Percentiles rank a stretch among this genome's conserved stretches.
These are phyloP conservation scores for Anacardium occidentale DNA, from an alignment of 345 rosid species.

Conservation along the genomic window DNA sequence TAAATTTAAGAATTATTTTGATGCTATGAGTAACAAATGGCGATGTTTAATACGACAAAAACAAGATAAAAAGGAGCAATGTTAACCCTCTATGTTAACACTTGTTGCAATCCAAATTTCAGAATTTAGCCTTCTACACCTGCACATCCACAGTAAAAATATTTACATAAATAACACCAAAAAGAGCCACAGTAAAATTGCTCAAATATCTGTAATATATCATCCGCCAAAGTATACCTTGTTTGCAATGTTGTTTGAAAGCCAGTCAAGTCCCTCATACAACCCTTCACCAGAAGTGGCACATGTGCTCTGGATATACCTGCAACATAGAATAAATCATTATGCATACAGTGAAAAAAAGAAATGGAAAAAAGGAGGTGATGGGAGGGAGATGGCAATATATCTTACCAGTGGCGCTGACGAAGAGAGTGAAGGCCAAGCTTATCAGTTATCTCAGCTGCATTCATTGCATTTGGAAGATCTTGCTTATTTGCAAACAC, in stretches of 20 bases:
- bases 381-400: not conserved
- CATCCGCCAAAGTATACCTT: constrained; percentile 43
- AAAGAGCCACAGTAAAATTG: not conserved
- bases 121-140: constrained; percentile 35
- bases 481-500: constrained; percentile 86
- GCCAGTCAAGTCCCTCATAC: constrained; percentile 96
- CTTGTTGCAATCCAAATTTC: constrained; percentile 15
- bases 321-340: constrained; percentile 19
- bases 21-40: constrained; percentile 37
- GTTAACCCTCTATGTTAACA: constrained; percentile 15
- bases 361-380: not conserved
- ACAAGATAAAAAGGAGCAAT: constrained; percentile 10
- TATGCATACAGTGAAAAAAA: too few species aligned
- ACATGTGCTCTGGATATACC: constrained; percentile 98
- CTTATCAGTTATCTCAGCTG: constrained; percentile 72
- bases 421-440: constrained; percentile 70
- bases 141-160: constrained; percentile 23
- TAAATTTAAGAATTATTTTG: constrained; percentile 29
- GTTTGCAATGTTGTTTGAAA: constrained; percentile 91
- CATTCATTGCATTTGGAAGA: constrained; percentile 82
- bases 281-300: constrained; percentile 97
- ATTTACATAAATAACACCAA: not conserved
- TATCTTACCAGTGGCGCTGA: constrained; percentile 62
- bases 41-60: constrained; percentile 25
- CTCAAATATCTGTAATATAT: not conserved